Evolutionary conservation across 257 asterid genomes (phyloP).

Genomic region (Solanum chiquidenum): DNA sequence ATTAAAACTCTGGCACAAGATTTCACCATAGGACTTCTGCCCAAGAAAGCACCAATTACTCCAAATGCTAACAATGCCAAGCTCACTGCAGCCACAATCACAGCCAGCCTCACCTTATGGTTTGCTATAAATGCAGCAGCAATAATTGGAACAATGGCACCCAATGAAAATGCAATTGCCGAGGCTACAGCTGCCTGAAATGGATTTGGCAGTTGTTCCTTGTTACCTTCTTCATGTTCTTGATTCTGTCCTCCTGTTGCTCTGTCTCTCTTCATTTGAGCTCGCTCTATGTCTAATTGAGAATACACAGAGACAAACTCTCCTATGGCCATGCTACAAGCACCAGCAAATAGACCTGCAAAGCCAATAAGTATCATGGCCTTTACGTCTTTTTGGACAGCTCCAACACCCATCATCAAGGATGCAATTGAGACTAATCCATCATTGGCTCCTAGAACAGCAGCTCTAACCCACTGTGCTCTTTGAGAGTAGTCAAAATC

Average conservation of each 20-base stretch:
- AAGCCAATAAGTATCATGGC: constrained; percentile 46
- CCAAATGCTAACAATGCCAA: constrained; percentile 22
- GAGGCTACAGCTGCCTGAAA: background rate
- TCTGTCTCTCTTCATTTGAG: background rate
- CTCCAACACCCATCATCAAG: constrained; percentile 3
- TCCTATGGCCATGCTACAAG: constrained; percentile 7
- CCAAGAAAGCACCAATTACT: constrained; percentile 41
- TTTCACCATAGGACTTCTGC: constrained; percentile 27
- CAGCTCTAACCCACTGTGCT: constrained; percentile 2
- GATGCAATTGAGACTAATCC: background rate
- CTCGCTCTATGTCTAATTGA: background rate
- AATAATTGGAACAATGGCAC: background rate
- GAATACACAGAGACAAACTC: background rate
- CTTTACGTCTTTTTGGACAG: constrained; percentile 28
- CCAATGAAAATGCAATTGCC: background rate
- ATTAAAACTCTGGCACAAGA: constrained; percentile 16
- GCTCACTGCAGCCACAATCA: background rate
- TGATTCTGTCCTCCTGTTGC: background rate
- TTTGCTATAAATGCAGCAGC: background rate
- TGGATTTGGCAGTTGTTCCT: background rate
- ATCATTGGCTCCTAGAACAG: constrained; percentile 23
- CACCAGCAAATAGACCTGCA: constrained; percentile 47
- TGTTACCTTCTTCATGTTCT: background rate
- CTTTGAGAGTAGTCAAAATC: constrained; percentile 39
- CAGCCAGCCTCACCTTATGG: background rate